A percentile compares a stretch with the other conserved stretches of the same genome.
Evolutionary conservation across 805 yeast species (phyloP).

Genomic region (Candida taoyuanica): DNA sequence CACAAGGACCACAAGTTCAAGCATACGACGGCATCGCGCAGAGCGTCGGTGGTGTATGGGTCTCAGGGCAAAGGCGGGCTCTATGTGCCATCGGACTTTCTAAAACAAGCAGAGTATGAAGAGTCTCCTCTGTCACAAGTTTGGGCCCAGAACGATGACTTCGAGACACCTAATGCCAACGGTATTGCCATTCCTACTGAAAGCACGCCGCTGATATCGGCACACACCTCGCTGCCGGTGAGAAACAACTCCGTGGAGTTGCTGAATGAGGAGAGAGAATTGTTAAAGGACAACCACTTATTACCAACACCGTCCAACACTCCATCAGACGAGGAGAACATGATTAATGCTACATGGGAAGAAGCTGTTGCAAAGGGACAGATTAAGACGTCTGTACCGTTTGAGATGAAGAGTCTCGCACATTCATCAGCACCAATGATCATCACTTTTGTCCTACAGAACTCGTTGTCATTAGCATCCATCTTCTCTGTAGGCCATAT

Average conservation of each 20-base stretch:
- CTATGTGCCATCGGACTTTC: slow-evolving; percentile 19
- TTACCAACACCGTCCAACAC: slow-evolving; percentile 6
- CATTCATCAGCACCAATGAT: slow-evolving; percentile 24
- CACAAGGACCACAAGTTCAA: slow-evolving; percentile 20
- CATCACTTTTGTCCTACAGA: slow-evolving; percentile 25
- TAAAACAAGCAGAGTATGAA: neutral
- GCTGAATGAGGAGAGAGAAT: slow-evolving; percentile 21
- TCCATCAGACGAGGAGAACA: slow-evolving; percentile 7
- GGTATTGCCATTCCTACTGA: slow-evolving; percentile 3
- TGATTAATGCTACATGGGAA: slow-evolving; percentile 24
- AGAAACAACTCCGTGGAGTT: slow-evolving; percentile 9
- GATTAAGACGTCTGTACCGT: slow-evolving; percentile 17
- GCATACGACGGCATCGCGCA: slow-evolving; percentile 22
- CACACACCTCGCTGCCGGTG: neutral
- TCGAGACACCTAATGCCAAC: neutral
- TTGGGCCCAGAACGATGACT: slow-evolving; percentile 1
- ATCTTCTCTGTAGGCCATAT: slow-evolving; percentile 61
- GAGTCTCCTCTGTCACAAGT: neutral
- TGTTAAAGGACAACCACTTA: slow-evolving; percentile 21
- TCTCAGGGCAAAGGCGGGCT: slow-evolving; percentile 23
- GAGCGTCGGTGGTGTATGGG: slow-evolving; percentile 25
- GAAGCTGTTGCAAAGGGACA: slow-evolving; percentile 22
- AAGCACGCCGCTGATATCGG: slow-evolving; percentile 11
- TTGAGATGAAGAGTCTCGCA: slow-evolving; percentile 19
- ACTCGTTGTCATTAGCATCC: slow-evolving; percentile 26